Evolutionary conservation across 352 stramenopile species (phyloP), one percentile per base, ranked within the genome.

Genomic region (Globisporangium middletonii): DNA sequence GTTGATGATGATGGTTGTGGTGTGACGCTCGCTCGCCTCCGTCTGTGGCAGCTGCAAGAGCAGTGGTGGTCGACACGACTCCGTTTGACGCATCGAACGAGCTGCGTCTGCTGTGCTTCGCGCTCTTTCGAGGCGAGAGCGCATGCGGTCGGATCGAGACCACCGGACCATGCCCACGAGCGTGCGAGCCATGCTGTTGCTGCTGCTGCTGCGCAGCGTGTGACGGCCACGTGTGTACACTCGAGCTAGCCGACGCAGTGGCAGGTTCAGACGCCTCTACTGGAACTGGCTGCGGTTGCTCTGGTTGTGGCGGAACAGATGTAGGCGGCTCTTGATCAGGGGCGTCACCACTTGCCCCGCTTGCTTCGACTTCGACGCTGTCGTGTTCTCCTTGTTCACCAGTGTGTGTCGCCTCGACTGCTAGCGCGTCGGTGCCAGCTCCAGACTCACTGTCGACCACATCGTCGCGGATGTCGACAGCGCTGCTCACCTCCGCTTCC

Each of bases 121-220:
- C 35, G n/a, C 43, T 48, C 51, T 54, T 59, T 3, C 44, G 58
- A 33, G 51, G 44, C 6, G 53, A 47, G 16, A 59, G 33, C 37
- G 33, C 23, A 28, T 64, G 58, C 3, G 33, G 51, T 38, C 46
- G 58, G 15, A 59, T 54, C 37, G 51, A 59, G 16, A 59, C 44
- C 12, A 55, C 38, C 2, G 58, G 35, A 5, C 58, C 43, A 19
- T 58, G 50, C 16, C 6, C 6, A 18, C 44, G 45, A 46, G 54
- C 41, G 15, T 51, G n/a, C 0, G 28, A 19, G 19, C 28, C 6
- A 4, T 19, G 15, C 15, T 27, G 33, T 49, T 54, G 35, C 3
- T 46, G 12, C 7, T 45, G 50, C 4, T 26, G 50, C 33, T 38
- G 33, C 33, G 33, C 2, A 3, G 33, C 9, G 5, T 38, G 33